Base-by-base conservation (phyloP, 306 rosid species). In the Lathyrus tuberosus region DNA sequence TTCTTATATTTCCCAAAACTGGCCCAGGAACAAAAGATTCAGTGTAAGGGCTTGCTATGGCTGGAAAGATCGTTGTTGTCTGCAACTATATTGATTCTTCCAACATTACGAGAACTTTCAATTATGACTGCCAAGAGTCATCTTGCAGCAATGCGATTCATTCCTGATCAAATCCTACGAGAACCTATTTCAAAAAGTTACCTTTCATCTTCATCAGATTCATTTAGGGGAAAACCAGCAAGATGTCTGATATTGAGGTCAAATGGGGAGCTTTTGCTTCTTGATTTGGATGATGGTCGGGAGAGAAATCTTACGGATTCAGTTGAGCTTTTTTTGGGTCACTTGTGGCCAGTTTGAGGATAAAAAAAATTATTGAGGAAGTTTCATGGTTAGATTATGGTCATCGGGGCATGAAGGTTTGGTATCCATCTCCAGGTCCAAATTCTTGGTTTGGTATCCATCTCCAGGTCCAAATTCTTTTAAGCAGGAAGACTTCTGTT, bases 391-490 rank as follows among this genome's bases (percentile, higher is more conserved):
- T 94, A 78, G 98, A 94, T 84, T 94, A 94, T 72, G 98, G 98
- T 70, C 96, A 94, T 48, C 90, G 96, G 30, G 98, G 98, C 60
- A 88, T 94, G 97, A 97, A 94, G 98, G 98, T 93, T n/a, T n/a
- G n/a, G n/a, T n/a, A n/a, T n/a, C n/a, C n/a, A n/a, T n/a, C n/a
- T n/a, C n/a, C n/a, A n/a, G n/a, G n/a, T n/a, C n/a, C n/a, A n/a
- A n/a, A n/a, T n/a, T n/a, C n/a, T n/a, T n/a, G 98, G 98, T 94
- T 84, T 94, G 98, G 98, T 94, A 94, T 88, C 97, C 98, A 69
- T 90, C 97, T 78, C 84, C 86, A 62, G 97, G 96, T 72, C 83
- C 83, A 24, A 91, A 94, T 71, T 78, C 96, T 41, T 94, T 88
- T 81, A 88, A 88, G 86, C 98, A 88, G 92, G 98, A 94, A 85